Percentiles rank a stretch among this genome's conserved stretches.
Evolutionary conservation across 257 asterid genomes (phyloP).

Genomic region (Fraxinus pennsylvanica): DNA sequence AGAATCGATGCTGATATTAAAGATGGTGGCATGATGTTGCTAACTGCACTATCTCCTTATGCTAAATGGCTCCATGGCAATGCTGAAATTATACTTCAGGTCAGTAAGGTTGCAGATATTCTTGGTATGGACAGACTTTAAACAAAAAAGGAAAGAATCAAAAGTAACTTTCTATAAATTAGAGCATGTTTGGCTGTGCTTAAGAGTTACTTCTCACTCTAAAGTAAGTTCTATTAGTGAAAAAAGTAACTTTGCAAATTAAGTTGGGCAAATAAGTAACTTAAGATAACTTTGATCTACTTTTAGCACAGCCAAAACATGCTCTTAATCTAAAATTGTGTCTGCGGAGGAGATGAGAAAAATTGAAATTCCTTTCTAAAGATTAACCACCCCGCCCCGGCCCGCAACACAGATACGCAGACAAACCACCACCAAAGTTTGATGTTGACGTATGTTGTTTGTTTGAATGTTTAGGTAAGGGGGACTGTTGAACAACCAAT

Average conservation of each 20-base stretch:
- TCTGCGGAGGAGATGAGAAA: not conserved
- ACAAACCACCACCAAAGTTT: slow-evolving; percentile 14
- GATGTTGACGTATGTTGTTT: slow-evolving; percentile 24
- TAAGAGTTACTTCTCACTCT: not conserved
- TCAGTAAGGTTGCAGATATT: slow-evolving; percentile 30
- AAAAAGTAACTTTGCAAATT: not conserved
- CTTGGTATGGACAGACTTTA: slow-evolving; percentile 7
- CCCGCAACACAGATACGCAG: not conserved
- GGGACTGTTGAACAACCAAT: slow-evolving; percentile 98
- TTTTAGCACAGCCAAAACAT: not conserved
- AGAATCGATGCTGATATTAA: slow-evolving; percentile 95
- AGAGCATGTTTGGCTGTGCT: not conserved
- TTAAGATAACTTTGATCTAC: not conserved
- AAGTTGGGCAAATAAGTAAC: not conserved
- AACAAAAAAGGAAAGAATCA: not conserved
- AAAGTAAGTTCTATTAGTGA: not conserved
- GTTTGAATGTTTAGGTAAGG: slow-evolving; percentile 60
- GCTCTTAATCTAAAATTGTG: not conserved
- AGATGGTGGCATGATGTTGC: slow-evolving; percentile 98
- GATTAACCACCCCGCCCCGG: not conserved
- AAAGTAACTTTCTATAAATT: not conserved
- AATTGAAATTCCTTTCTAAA: slow-evolving; percentile 2
- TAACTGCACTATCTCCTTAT: slow-evolving; percentile 94
- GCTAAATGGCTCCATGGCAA: slow-evolving; percentile 98
- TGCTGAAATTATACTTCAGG: slow-evolving; percentile 99